Base-by-base conservation (phyloP, 805 yeast genomes). In the Nakazawaea populi region DNA sequence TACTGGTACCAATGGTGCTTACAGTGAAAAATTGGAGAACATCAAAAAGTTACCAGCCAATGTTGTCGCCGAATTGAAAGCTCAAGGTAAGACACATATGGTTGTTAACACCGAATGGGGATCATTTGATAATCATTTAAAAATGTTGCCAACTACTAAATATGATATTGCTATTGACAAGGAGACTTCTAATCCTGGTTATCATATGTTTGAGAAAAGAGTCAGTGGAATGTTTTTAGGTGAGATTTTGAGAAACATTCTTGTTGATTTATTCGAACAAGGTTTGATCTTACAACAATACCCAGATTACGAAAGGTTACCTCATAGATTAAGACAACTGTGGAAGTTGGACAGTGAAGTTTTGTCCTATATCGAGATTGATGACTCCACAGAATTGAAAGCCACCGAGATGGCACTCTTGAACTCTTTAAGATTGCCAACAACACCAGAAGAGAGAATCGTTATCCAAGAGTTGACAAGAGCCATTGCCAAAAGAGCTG, bases 21-120 rank as follows among this genome's bases (percentile, higher is more conserved):
- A 94, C 69, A 75, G 80, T 64, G 99, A 92, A 68, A 76, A 80
- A 51, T 66, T 90, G 48, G 83, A 79, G 41, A 78, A 83, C 50
- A 87, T 94, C 58, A 79, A 78, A 50, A 92, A 94, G 69, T 73
- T 91, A 55, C 79, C 82, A n/a, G 74, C 77, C 2, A 68, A 71
- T 35, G 51, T 67, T 11, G 67, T 67, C 44, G 67, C 61, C 29
- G 64, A 63, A 24, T 67, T 77, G 59, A 68, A 63, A 49, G 58
- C 65, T 1, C 63, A 69, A 47, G 83, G 81, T 36, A 74, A 76
- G 48, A 72, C 75, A 2, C 82, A 83, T 55, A 91, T 91, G 97
- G 87, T 89, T 55, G 78, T 91, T 60, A 91, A 91, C 71, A 91
- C 97, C 44, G 99, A 94, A 70, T 94, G 98, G 97, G 98, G 98